Evolutionary conservation across 164 flowering plant genomes (phyloP), one percentile per base, ranked within the genome.

Genomic region (Cinnamomum chago): DNA sequence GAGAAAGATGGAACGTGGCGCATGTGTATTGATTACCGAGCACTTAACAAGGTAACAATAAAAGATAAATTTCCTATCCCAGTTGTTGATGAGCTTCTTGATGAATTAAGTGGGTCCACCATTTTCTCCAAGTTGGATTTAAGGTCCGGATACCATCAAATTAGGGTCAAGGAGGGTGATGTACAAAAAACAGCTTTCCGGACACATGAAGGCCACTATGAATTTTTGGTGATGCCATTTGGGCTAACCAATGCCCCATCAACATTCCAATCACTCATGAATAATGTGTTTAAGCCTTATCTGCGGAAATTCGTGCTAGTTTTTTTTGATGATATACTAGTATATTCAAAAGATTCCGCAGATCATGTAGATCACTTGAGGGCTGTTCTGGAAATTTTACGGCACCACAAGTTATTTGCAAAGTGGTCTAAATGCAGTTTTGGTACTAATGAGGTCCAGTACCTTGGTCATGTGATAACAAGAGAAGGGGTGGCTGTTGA

Each of bases 191-290:
- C 65, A 25, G 22, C 73, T 18, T 71, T 71, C 9, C 55, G 62
- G 7, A 71, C 73, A 1, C 73, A 25, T 20, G n/a, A 71, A 3
- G 73, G 73, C 11, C 65, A 71, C 10, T 71, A 71, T 7, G 47
- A 71, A 25, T 71, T 71, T 23, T 18, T 13, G 35, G 73, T 71
- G 1, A 58, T 71, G 73, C 50, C 73, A 24, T 58, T 71, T 20
- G 22, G 65, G 9, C 40, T 55, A 3, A 24, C 65, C 10, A 58
- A 71, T 52, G 65, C 73, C 1, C 73, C 64, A 2, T 13, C 73
- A 6, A 71, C 73, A 2, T 71, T 71, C 17, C 64, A 58, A 27
- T 10, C 30, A 13, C 40, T 71, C 18, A 58, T 71, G 73, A 71
- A 71, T 50, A 11, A 71, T 11, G 47, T 71, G 9, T 58, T 71